Conservation (phyloP, 768 basidiomycete species). For the Russula ochroleuca region DNA sequence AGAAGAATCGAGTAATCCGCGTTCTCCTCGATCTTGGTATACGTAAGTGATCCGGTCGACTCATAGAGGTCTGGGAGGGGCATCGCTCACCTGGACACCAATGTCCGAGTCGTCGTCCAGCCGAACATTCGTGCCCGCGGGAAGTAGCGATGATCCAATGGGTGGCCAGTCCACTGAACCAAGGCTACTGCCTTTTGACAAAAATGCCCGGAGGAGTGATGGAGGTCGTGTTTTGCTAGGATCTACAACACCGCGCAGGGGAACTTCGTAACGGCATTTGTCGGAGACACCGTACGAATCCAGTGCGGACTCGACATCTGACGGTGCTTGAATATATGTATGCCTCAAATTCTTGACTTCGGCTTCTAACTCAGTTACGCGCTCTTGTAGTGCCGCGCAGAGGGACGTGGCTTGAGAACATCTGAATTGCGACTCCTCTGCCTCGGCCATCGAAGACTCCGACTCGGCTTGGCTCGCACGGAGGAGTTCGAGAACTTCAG, state of each 20-base stretch:
- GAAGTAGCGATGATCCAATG: neutral
- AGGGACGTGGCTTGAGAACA: slow-evolving; percentile 1
- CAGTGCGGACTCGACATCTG: no score
- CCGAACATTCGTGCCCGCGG: neutral
- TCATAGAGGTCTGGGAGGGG: neutral
- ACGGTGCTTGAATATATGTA: no score
- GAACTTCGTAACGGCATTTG: no score
- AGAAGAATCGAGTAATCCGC: no score
- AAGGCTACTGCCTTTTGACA: neutral
- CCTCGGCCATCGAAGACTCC: neutral
- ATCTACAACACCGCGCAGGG: no score
- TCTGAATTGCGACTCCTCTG: neutral
- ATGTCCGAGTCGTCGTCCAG: neutral
- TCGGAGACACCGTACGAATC: no score
- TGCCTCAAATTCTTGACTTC: neutral
- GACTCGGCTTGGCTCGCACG: neutral
- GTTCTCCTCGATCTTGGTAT: neutral
- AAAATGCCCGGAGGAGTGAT: no score
- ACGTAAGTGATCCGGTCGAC: neutral
- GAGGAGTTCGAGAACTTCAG: slow-evolving; percentile 1
- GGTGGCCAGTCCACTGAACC: neutral
- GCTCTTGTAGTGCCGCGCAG: slow-evolving; percentile 4
- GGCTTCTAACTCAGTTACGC: slow-evolving; percentile 3
- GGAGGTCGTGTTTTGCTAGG: no score
- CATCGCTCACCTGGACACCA: neutral